Evolutionary conservation across 495 filamentous ascomycete genomes (phyloP), one percentile per base, ranked within the genome.

Genomic region (Penicillium manginii): DNA sequence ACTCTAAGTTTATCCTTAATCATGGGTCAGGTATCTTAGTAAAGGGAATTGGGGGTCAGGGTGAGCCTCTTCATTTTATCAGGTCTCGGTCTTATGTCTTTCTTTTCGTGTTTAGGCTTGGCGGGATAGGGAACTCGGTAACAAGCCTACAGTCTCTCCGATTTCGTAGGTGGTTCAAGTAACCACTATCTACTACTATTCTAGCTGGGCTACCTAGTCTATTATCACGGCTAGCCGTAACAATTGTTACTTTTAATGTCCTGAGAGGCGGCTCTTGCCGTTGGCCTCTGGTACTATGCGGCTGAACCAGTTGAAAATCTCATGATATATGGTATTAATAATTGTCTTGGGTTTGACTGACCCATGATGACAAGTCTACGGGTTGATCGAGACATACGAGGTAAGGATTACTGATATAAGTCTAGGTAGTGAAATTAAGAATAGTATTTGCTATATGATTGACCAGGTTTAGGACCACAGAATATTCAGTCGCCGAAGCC

Each of bases 401-500:
- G 19, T 43, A 2, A 7, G 4, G 2, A 19, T n/a, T 43, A 43
- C 17, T 19, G 40, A 43, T n/a, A 8, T 8, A 29, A 18, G 40
- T 43, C 0, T 21, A 43, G 1, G 40, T 0, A 19, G 10, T 17
- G 17, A 1, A 43, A 43, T 19, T 2, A 43, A 18, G 19, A 43
- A n/a, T 18, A 43, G 17, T 43, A 43, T 43, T 29, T 43, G 17
- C 40, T 43, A 43, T 43, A n/a, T n/a, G 19, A 43, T 43, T 43
- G 40, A 43, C n/a, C 40, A 12, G 19, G 19, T 43, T n/a, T 37
- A 67, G 35, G 57, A 60, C 65, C 67, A 70, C 4, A 70, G 47
- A 32, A 70, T 56, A 52, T 70, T 70, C 21, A 70, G 52, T 32
- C 31, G 60, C 18, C 18, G 32, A 19, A 63, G 50, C 2, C 65